Evolutionary conservation across 1,284 basidiomycete species (phyloP).

Genomic region (Neonothopanus nambi): DNA sequence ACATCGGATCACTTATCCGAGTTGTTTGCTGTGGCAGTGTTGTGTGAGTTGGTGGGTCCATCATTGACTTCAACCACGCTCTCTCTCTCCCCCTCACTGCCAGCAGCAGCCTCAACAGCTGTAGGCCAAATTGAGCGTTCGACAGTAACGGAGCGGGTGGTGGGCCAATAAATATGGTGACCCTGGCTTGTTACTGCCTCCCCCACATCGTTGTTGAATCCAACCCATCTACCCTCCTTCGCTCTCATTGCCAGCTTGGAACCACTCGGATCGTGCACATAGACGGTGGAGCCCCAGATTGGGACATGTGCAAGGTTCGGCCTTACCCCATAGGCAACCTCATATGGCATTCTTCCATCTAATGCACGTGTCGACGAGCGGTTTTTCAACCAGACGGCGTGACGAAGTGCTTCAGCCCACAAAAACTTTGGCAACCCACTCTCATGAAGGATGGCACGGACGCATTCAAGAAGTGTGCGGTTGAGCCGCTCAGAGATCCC

Average conservation of each 20-base stretch:
- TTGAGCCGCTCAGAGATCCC: slow-evolving; percentile 32
- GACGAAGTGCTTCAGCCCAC: slow-evolving; percentile 24
- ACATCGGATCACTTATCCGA: not conserved
- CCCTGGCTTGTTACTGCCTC: slow-evolving; percentile 9
- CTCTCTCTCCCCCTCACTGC: not conserved
- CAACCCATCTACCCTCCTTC: slow-evolving; percentile 27
- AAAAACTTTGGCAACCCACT: slow-evolving; percentile 20
- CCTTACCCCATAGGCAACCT: slow-evolving; percentile 12
- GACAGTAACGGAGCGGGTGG: not conserved
- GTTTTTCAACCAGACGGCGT: slow-evolving; percentile 29
- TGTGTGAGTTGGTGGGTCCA: not conserved
- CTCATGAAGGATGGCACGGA: slow-evolving; percentile 19
- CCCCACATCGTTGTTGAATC: slow-evolving; percentile 24
- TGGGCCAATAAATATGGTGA: not conserved
- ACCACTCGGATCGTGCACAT: not conserved
- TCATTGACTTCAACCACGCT: no score
- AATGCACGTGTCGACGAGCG: slow-evolving; percentile 23
- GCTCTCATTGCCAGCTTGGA: slow-evolving; percentile 25
- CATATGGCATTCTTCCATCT: slow-evolving; percentile 22
- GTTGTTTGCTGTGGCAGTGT: not conserved
- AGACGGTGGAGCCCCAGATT: slow-evolving; percentile 4
- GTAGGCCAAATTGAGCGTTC: not conserved
- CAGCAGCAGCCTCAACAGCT: not conserved
- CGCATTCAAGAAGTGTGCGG: slow-evolving; percentile 23
- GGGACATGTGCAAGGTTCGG: slow-evolving; percentile 21